Percentiles rank a stretch among this genome's conserved stretches.
phyloP scores from a whole-genome alignment of 441 rosid genomes.

The Populus hybrid region DNA sequence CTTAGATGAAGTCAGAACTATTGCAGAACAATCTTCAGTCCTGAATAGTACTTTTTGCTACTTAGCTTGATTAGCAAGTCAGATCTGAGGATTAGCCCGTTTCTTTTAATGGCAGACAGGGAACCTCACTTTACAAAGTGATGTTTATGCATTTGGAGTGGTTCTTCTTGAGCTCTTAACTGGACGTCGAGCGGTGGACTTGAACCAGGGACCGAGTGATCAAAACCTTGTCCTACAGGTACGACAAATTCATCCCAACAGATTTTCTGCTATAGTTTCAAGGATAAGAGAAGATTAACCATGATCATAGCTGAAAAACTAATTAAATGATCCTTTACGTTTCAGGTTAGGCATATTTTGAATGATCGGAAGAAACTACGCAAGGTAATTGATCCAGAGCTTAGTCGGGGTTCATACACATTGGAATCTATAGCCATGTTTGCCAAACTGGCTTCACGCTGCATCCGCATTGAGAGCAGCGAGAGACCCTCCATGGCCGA shows the following conservation, averaged over 20 bases:
- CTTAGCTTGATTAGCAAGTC: neutral
- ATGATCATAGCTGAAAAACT: neutral
- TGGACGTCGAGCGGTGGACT: slow-evolving; percentile 89
- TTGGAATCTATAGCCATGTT: slow-evolving; percentile 84
- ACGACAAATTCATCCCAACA: slow-evolving; percentile 10
- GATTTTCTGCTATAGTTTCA: slow-evolving; percentile 1
- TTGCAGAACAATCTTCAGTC: neutral
- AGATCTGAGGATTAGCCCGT: neutral
- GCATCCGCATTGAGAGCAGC: slow-evolving; percentile 71
- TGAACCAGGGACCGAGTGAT: slow-evolving; percentile 75
- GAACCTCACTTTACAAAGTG: slow-evolving; percentile 87
- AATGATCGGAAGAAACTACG: slow-evolving; percentile 75
- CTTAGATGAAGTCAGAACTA: neutral
- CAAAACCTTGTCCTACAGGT: slow-evolving; percentile 93
- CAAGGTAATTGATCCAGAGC: slow-evolving; percentile 76
- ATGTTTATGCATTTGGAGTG: slow-evolving; percentile 94
- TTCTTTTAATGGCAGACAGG: slow-evolving; percentile 60
- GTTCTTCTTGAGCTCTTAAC: slow-evolving; percentile 92
- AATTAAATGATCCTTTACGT: slow-evolving; percentile 14
- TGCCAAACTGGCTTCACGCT: slow-evolving; percentile 85
- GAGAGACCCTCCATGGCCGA: slow-evolving; percentile 80
- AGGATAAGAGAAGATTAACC: slow-evolving; percentile 8
- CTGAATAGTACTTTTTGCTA: neutral
- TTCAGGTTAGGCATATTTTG: slow-evolving; percentile 75
- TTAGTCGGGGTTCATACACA: slow-evolving; percentile 64